Evolutionary conservation across 805 yeast genomes (phyloP).

Genomic region (Hanseniaspora hatyaiensis): DNA sequence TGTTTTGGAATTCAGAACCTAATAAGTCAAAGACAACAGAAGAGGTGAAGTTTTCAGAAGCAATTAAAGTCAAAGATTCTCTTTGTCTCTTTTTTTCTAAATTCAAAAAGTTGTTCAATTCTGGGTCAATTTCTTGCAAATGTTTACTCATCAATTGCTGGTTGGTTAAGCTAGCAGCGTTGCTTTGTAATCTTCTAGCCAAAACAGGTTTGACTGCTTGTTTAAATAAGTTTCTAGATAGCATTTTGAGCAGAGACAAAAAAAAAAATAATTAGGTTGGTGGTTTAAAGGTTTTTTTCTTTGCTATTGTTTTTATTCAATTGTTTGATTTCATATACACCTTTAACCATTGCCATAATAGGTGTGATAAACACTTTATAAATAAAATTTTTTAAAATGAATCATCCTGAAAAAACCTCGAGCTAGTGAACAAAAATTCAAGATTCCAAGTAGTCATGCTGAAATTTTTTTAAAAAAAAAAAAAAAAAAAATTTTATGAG

Average conservation of each 20-base stretch:
- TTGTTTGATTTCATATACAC: too few species aligned
- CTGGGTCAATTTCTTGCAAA: slow-evolving; percentile 68
- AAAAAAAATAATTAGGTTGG: too few species aligned
- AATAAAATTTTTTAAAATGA: too few species aligned
- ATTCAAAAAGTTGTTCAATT: slow-evolving; percentile 64
- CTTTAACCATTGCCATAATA: too few species aligned
- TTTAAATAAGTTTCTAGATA: slow-evolving; percentile 7
- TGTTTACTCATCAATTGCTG: slow-evolving; percentile 44
- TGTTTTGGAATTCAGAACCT: slow-evolving; percentile 95
- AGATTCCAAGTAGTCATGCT: too few species aligned
- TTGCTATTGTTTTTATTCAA: too few species aligned
- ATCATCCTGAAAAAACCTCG: too few species aligned
- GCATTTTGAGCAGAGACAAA: too few species aligned
- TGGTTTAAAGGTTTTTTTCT: not conserved
- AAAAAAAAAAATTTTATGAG: too few species aligned
- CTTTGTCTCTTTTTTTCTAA: slow-evolving; percentile 77
- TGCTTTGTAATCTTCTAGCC: slow-evolving; percentile 8
- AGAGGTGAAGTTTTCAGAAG: slow-evolving; percentile 93
- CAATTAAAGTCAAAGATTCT: slow-evolving; percentile 82
- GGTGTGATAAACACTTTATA: too few species aligned
- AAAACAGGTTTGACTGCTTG: slow-evolving; percentile 7
- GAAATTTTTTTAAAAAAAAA: too few species aligned
- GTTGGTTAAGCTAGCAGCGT: slow-evolving; percentile 7
- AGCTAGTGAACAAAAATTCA: too few species aligned
- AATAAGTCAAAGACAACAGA: slow-evolving; percentile 86